Percentiles rank a stretch among this genome's conserved stretches.
Conservation (phyloP, 2,329 filamentous ascomycete genomes). For the Purpureocillium takamizusanense region DNA sequence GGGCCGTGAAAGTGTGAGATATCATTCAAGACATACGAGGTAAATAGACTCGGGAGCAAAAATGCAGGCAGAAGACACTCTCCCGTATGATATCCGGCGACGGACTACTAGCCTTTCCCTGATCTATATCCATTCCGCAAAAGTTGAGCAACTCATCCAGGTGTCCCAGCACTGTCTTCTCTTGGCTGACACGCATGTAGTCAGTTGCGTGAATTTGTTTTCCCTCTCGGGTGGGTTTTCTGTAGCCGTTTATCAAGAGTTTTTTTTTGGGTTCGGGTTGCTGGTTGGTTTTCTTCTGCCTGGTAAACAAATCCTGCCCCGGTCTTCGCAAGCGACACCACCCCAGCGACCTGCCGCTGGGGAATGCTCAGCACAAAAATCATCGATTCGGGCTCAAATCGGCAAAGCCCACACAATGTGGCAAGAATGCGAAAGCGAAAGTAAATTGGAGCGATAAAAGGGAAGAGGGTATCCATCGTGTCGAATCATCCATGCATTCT, state of each 20-base stretch:
- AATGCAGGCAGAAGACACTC: background rate
- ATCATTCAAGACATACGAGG: too few species aligned
- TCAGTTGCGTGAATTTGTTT: background rate
- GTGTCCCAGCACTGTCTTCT: conserved; percentile 14
- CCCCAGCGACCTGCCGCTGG: background rate
- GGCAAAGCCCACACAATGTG: background rate
- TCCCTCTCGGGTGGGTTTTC: background rate
- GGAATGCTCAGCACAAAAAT: conserved; percentile 2
- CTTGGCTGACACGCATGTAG: conserved; percentile 12
- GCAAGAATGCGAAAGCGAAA: conserved; percentile 8
- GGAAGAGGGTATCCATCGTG: conserved; percentile 33
- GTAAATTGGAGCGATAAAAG: conserved; percentile 15
- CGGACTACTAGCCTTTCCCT: conserved; percentile 27
- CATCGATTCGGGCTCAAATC: background rate
- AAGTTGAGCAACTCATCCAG: conserved; percentile 9
- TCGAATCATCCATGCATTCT: conserved; percentile 36
- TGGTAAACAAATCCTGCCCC: background rate
- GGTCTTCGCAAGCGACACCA: too few species aligned
- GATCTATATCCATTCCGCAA: conserved; percentile 27
- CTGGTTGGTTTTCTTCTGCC: conserved; percentile 1
- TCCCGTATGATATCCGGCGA: conserved; percentile 25
- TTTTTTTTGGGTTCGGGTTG: conserved; percentile 9
- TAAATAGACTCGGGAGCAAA: too few species aligned
- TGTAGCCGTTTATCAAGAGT: conserved; percentile 8
- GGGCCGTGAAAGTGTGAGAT: too few species aligned